Evolutionary conservation across 805 yeast genomes (phyloP).

Genomic region (Lipomyces kockii): DNA sequence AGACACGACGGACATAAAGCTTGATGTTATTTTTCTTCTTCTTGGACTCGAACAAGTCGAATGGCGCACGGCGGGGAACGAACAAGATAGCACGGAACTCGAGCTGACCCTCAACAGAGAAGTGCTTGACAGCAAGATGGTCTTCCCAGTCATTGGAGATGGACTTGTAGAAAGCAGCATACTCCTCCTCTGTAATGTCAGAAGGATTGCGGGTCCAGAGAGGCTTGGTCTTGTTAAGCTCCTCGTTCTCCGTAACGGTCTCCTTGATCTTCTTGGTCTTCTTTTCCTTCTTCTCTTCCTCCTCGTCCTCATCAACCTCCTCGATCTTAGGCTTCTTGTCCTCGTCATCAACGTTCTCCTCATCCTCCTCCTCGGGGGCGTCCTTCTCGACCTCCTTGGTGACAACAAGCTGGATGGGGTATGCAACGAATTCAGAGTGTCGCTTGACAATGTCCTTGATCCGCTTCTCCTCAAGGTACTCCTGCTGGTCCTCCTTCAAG

Average conservation of each 20-base stretch:
- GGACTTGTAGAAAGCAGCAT: slow-evolving; percentile 98
- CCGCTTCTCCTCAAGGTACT: slow-evolving; percentile 98
- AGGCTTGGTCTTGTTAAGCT: slow-evolving; percentile 98
- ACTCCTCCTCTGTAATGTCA: slow-evolving; percentile 97
- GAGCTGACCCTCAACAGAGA: slow-evolving; percentile 99
- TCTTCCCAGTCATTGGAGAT: slow-evolving; percentile 99
- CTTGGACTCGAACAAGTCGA: slow-evolving; percentile 96
- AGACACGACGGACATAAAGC: slow-evolving; percentile 98
- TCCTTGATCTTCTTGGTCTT: slow-evolving; percentile 91
- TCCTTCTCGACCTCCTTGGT: slow-evolving; percentile 99
- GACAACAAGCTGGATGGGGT: slow-evolving; percentile 98
- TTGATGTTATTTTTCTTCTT: slow-evolving; percentile 99
- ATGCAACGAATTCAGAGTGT: slow-evolving; percentile 98
- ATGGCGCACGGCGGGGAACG: slow-evolving; percentile 99
- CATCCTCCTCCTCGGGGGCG: slow-evolving; percentile 79
- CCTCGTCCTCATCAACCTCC: slow-evolving; percentile 72
- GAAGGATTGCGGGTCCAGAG: slow-evolving; percentile 99
- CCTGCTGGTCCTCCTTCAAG: slow-evolving; percentile 98
- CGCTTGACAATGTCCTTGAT: slow-evolving; percentile 99
- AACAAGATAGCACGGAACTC: slow-evolving; percentile 98
- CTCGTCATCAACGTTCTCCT: slow-evolving; percentile 60
- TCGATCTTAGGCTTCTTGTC: slow-evolving; percentile 77
- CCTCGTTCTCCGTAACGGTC: slow-evolving; percentile 93
- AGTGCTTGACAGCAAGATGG: slow-evolving; percentile 99
- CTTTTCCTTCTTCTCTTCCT: slow-evolving; percentile 69